phyloP scores from a whole-genome alignment of 768 basidiomycete species.

The Mycena haematopus region DNA sequence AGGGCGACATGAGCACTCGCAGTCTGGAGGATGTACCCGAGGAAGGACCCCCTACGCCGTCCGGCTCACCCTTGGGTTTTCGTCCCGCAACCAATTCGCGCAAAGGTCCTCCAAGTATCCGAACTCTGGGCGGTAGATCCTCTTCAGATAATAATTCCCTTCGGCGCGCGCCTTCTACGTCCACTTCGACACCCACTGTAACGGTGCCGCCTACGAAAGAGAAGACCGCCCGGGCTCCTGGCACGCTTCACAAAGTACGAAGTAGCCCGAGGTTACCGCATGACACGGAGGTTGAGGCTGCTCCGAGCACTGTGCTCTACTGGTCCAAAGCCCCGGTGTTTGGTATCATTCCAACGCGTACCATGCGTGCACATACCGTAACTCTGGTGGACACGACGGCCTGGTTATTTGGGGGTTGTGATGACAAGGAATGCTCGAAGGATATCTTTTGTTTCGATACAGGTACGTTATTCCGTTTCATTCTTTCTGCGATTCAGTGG shows the following conservation, averaged over 20 bases:
- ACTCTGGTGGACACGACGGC: constrained; percentile 83
- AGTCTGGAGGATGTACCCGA: constrained; percentile 44
- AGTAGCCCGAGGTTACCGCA: constrained; percentile 66
- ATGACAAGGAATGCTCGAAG: constrained; percentile 74
- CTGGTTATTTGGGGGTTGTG: constrained; percentile 92
- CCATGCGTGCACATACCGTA: constrained; percentile 83
- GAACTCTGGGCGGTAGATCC: constrained; percentile 39
- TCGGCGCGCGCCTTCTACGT: constrained; percentile 32
- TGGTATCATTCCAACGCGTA: constrained; percentile 67
- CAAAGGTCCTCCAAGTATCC: constrained; percentile 39
- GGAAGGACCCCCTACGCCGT: constrained; percentile 35
- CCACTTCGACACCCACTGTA: constrained; percentile 22
- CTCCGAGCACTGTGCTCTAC: constrained; percentile 80
- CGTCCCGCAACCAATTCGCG: constrained; percentile 27
- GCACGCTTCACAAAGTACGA: constrained; percentile 44
- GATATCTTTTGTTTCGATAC: constrained; percentile 89
- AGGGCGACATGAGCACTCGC: constrained; percentile 36
- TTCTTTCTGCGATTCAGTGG: too few relatives aligned
- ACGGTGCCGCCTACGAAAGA: constrained; percentile 25
- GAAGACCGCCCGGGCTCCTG: constrained; percentile 29
- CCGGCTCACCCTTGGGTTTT: constrained; percentile 25
- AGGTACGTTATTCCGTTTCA: constrained; percentile 49
- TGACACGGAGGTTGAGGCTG: constrained; percentile 60
- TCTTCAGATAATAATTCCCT: constrained; percentile 22
- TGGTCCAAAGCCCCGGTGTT: constrained; percentile 87